These are phyloP conservation scores for Tricholoma terreum DNA, from an alignment of 768 basidiomycete species.

Conservation along the genomic window DNA sequence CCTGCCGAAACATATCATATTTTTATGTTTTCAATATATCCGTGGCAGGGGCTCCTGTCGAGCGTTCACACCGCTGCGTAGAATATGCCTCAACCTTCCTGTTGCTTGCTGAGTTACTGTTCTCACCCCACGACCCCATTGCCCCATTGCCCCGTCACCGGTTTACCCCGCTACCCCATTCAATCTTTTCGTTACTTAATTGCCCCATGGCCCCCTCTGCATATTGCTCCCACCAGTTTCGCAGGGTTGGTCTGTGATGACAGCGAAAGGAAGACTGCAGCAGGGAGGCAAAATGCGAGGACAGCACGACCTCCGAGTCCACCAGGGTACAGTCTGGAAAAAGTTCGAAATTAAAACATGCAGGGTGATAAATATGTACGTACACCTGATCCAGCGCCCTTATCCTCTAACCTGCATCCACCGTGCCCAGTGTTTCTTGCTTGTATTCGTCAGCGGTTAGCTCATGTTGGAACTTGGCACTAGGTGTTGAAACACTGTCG, in stretches of 20 bases:
- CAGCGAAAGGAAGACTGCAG: background rate
- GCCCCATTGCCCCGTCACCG: background rate
- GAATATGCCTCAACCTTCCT: no score
- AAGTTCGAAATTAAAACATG: background rate
- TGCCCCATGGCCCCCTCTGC: background rate
- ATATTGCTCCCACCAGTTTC: background rate
- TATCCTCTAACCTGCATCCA: background rate
- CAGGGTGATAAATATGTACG: background rate
- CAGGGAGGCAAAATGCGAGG: background rate
- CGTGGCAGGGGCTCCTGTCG: background rate
- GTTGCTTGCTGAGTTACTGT: background rate
- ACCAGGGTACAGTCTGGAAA: background rate
- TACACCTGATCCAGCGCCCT: background rate
- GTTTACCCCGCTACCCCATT: background rate
- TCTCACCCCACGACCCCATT: background rate
- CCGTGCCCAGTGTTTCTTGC: background rate
- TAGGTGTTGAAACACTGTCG: background rate
- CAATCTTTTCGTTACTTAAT: background rate
- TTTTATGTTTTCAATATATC: background rate
- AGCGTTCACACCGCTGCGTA: background rate
- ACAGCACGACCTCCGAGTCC: no score
- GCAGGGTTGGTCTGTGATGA: background rate
- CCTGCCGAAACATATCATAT: background rate
- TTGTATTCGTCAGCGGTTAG: background rate
- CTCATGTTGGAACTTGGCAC: background rate